Percentiles rank a stretch among this genome's conserved stretches.
phyloP scores from a whole-genome alignment of 2,329 filamentous ascomycete species.

The Microsporum ferrugineum region DNA sequence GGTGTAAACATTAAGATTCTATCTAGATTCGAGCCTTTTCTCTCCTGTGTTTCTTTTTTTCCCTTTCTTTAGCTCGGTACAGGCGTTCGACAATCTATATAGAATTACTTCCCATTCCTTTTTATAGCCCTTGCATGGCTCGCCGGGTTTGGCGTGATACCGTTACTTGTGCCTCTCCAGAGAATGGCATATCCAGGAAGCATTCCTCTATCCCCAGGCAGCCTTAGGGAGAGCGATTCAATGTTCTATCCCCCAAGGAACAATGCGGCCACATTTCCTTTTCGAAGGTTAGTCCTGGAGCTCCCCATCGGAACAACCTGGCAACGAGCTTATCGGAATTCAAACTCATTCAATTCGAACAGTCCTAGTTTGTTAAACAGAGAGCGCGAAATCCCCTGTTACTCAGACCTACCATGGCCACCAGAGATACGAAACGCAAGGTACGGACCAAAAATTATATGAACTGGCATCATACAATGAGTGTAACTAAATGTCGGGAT shows the following conservation, averaged over 20 bases:
- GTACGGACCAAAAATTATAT: background rate
- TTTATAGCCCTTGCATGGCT: constrained; percentile 3
- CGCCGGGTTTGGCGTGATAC: background rate
- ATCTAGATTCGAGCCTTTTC: constrained; percentile 3
- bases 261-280: constrained; percentile 12
- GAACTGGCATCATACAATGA: background rate
- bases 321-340: background rate
- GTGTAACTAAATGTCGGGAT: constrained; percentile 4
- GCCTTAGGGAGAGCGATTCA: constrained; percentile 7
- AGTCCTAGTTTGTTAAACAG: constrained; percentile 3
- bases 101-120: background rate
- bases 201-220: constrained; percentile 10
- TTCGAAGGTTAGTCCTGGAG: constrained; percentile 13
- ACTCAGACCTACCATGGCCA: constrained; percentile 3
- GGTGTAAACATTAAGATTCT: constrained; percentile 5
- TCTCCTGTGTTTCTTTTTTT: background rate
- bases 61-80: background rate
- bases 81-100: constrained; percentile 1
- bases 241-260: constrained; percentile 10
- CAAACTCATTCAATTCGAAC: constrained; percentile 1
- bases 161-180: constrained; percentile 5
- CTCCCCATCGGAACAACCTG: background rate
- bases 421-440: constrained; percentile 1
- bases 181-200: constrained; percentile 14
- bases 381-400: constrained; percentile 1